A percentile compares a stretch with the other conserved stretches of the same genome.
Evolutionary conservation across 805 yeast genomes (phyloP).

Genomic region (Cyberlindnera maritima): DNA sequence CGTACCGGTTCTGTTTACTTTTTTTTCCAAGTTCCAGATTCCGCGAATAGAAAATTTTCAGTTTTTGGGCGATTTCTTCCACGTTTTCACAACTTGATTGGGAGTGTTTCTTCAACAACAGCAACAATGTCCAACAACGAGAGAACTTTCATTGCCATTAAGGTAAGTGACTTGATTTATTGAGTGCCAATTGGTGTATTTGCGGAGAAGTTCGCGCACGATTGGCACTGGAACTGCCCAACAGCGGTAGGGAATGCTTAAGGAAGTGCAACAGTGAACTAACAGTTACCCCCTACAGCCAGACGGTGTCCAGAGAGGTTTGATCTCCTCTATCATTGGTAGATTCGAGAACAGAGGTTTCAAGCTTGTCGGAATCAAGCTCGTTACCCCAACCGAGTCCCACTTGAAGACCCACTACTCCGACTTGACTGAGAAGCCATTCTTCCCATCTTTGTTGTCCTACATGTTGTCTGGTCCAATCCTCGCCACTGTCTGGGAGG

Average conservation of each 20-base stretch:
- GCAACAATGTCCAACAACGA: constrained; percentile 41
- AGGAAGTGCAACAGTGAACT: no score
- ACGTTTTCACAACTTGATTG: background rate
- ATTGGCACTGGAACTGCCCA: background rate
- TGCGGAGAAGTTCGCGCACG: background rate
- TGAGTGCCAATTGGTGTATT: background rate
- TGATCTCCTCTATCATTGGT: constrained; percentile 81
- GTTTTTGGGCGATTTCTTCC: constrained; percentile 2
- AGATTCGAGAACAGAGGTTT: constrained; percentile 97
- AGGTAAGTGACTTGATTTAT: constrained; percentile 29
- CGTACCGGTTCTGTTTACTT: background rate
- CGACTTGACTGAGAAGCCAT: constrained; percentile 93
- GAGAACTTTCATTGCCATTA: constrained; percentile 90
- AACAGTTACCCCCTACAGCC: constrained; percentile 47
- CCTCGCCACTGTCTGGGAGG: constrained; percentile 99
- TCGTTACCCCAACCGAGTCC: constrained; percentile 81
- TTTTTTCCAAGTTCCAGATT: no score
- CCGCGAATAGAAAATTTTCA: constrained; percentile 6
- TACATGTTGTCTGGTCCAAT: constrained; percentile 99
- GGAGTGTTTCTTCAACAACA: background rate
- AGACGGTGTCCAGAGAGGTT: constrained; percentile 99
- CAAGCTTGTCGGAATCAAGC: constrained; percentile 95
- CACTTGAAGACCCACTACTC: constrained; percentile 92
- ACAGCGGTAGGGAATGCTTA: no score
- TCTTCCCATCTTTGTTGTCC: constrained; percentile 93